Base-by-base conservation (phyloP, 768 basidiomycete genomes). In the Vararia minispora region DNA sequence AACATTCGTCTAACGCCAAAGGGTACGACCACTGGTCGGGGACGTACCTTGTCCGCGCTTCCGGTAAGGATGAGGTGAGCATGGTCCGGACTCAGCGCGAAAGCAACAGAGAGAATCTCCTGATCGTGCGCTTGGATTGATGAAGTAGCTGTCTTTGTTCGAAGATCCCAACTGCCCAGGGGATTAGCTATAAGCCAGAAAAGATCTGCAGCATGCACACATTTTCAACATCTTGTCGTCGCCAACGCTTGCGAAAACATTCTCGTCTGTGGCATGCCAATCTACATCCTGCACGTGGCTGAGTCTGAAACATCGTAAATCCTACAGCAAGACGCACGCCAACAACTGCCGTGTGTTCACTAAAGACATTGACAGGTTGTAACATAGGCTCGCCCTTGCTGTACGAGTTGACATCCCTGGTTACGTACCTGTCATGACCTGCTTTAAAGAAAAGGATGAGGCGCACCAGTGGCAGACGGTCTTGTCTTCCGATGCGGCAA, bases 181-280 rank as follows among this genome's bases (percentile, higher is more conserved):
- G 2, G 7, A 14, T n/a, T 24, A 39, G 33, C 6, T 45, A 43
- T 20, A 50, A 41, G 25, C 33, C 22, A 25, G 10, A 11, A 14
- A 14, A n/a, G 14, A 13, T 40, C 5, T 2, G 28, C 13, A 29
- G 9, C 29, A 26, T 22, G 64, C 88, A 35, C 52, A 97, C 91
- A 98, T 69, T 69, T 95, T 78, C 37, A 99, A 71, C 70, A 86
- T 76, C 56, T 82, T 85, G 57, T 99, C 95, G 45, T 99, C 95
- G 14, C 92, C 90, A 23, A 94, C 95, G 48, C 92, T 97, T 3
- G 82, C 91, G 50, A 98, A 89, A 34, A 90, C 62, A 51, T 80
- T 77, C 43, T 89, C 87, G 51, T 81, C 67, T 4, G 69, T 74
- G 2, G 78, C 66, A 58, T 94, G 83, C 95, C 95, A 99, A 50